Base-by-base conservation (phyloP, 2,329 filamentous ascomycete genomes). In the Diplodia corticola region DNA sequence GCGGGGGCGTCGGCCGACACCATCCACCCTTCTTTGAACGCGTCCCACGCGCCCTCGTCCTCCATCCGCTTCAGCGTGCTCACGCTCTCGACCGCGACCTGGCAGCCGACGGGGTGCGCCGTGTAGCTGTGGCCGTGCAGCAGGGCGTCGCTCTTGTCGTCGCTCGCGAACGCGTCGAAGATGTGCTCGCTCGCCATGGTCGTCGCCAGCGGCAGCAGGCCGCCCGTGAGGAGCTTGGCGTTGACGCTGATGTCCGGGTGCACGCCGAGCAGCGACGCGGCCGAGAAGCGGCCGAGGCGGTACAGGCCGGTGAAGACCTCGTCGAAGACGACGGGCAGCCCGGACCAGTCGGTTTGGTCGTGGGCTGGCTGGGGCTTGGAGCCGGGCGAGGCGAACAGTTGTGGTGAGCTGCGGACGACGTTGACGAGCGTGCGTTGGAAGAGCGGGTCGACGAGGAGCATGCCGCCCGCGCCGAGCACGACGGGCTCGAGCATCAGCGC, bases 221-320 rank as follows among this genome's bases (percentile, higher is more conserved):
- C 92, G 0, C 92, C 92, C 0, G 92, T 96, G 2, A 96, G 83
- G 0, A 96, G 83, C 75, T 96, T 96, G 5, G 92, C 92, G 72
- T 96, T 89, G 0, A 93, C 89, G 0, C 88, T 88, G 54, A 96
- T 89, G 71, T 96, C 92, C 0, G 92, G 85, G 35, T 91, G 77
- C 0, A 87, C 79, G 5, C 82, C 81, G 3, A 96, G 84, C 75
- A 94, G 91, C 0, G 88, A 88, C 0, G 90, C 86, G 0, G 91
- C 84, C 1, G 86, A 88, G 73, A 89, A 87, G 46, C 88, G 86
- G 2, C 92, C 92, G 0, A 96, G 86, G 13, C 92, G 90, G 75
- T 93, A 93, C 4, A 96, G 81, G 1, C 92, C 92, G 0, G 91
- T 94, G 77, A 96, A 96, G 40, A 96, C 92, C 74, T 96, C 92